Evolutionary conservation across 176 grass and related monocot genomes (phyloP), one percentile per base, ranked within the genome.

Genomic region (Bothriochloa decipiens): DNA sequence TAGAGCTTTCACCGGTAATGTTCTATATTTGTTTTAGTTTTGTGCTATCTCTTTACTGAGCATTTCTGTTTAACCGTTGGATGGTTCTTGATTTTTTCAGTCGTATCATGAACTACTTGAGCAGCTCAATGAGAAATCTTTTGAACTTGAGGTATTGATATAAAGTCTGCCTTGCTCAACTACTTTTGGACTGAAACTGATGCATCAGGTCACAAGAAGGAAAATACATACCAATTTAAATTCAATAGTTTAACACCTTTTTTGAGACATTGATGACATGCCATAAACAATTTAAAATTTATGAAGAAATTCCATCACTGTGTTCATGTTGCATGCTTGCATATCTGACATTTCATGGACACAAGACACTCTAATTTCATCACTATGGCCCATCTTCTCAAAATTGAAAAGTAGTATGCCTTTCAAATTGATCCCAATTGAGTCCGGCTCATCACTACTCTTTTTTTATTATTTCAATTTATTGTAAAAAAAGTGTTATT

Each of bases 41-140:
- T 14, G 29, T 83, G 45, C 26, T 63, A 8, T 83, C 28, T 37
- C 49, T 61, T 78, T 69, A 57, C 73, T 64, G 35, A 75, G 14
- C 73, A 61, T 84, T 50, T 65, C 41, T 50, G 9, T 89, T 64
- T 74, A 74, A 22, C 86, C 75, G n/a, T 91, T 76, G 27, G 18
- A 79, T 72, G 23, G 5, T 86, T 67, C 33, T 79, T 88, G 36
- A 14, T 87, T 87, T 87, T 93, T 93, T 37, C 88, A 99, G 93
- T 91, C 91, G 78, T 96, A 99, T 75, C 25, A 75, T 72, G 85
- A 96, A 87, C 58, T 99, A 68, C 83, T 96, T 63, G 97, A 92
- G 76, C 97, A 99, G 86, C 86, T 99, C 52, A 94, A 94, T 67
- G 97, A 99, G 64, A 99, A 99, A 85, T 87, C 89, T 45, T 95